A percentile compares a stretch with the other conserved stretches of the same genome.
Evolutionary conservation across 2,329 filamentous ascomycete genomes (phyloP).

Genomic region (Fusarium bactridioides): DNA sequence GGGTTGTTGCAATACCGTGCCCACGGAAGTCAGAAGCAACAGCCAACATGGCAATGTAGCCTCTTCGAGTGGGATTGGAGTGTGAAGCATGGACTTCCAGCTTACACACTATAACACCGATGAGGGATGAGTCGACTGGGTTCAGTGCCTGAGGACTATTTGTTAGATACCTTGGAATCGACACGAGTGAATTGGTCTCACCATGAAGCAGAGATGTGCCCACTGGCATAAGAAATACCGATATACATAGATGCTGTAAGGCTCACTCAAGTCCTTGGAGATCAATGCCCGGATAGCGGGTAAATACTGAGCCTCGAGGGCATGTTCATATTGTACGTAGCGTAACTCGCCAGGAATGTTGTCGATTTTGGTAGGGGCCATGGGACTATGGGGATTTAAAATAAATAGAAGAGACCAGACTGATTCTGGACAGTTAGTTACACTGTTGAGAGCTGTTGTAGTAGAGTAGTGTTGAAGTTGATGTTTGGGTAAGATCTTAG

Average conservation of each 20-base stretch:
- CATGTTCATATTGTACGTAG: conserved; percentile 70
- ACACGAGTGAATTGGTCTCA: conserved; percentile 46
- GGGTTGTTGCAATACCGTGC: conserved; percentile 83
- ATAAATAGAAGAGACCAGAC: background rate
- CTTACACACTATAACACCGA: conserved; percentile 95
- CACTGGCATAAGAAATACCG: conserved; percentile 98
- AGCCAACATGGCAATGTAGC: conserved; percentile 99
- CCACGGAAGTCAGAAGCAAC: conserved; percentile 82
- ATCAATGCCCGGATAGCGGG: conserved; percentile 91
- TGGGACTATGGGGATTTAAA: conserved; percentile 29
- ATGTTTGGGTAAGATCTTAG: conserved; percentile 7
- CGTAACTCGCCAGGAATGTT: conserved; percentile 57
- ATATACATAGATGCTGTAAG: conserved; percentile 99
- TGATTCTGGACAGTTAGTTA: background rate
- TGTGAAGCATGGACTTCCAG: conserved; percentile 89
- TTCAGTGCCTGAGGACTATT: conserved; percentile 61
- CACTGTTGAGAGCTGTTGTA: background rate
- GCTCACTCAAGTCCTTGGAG: conserved; percentile 94
- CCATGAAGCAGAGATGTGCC: conserved; percentile 97
- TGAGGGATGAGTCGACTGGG: conserved; percentile 68
- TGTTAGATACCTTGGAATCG: conserved; percentile 17
- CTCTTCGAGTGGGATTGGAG: conserved; percentile 75
- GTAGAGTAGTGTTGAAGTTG: background rate
- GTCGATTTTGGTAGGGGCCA: conserved; percentile 47
- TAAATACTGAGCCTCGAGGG: conserved; percentile 71